These are phyloP conservation scores for Aaosphaeria arxii DNA, from an alignment of 2,329 filamentous ascomycete species.

Conservation along the genomic window DNA sequence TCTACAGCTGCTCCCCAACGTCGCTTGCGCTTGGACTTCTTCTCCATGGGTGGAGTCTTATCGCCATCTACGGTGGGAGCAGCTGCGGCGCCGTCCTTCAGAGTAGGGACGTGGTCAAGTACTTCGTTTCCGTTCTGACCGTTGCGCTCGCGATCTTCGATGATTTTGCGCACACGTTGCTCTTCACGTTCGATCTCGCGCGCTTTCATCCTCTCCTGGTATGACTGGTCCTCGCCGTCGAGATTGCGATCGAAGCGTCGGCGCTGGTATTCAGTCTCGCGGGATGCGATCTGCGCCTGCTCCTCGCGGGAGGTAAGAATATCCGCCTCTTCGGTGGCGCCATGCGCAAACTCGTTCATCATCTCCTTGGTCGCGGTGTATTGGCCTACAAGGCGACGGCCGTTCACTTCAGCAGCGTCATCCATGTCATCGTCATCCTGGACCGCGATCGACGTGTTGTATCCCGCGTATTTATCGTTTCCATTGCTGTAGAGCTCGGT, in stretches of 20 bases:
- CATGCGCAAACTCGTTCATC: slow-evolving; percentile 89
- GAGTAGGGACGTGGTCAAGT: slow-evolving; percentile 67
- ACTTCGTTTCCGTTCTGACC: slow-evolving; percentile 52
- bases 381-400: slow-evolving; percentile 82
- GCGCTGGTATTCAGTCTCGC: slow-evolving; percentile 97
- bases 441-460: slow-evolving; percentile 83
- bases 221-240: slow-evolving; percentile 72
- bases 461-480: slow-evolving; percentile 80
- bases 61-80: slow-evolving; percentile 71
- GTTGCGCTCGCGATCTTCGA: slow-evolving; percentile 69
- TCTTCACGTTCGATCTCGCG: slow-evolving; percentile 93
- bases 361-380: slow-evolving; percentile 91
- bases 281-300: slow-evolving; percentile 83
- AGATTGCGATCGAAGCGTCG: slow-evolving; percentile 87
- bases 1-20: slow-evolving; percentile 60
- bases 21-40: slow-evolving; percentile 62
- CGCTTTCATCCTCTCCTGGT: slow-evolving; percentile 85
- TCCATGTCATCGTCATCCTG: slow-evolving; percentile 75
- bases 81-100: slow-evolving; percentile 56
- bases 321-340: slow-evolving; percentile 90
- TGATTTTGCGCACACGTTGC: slow-evolving; percentile 75
- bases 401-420: slow-evolving; percentile 63
- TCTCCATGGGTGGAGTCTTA: slow-evolving; percentile 63
- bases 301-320: slow-evolving; percentile 82
- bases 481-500: slow-evolving; percentile 77